Evolutionary conservation across 2,329 filamentous ascomycete genomes (phyloP).

Genomic region (Pestalotiopsis fici): DNA sequence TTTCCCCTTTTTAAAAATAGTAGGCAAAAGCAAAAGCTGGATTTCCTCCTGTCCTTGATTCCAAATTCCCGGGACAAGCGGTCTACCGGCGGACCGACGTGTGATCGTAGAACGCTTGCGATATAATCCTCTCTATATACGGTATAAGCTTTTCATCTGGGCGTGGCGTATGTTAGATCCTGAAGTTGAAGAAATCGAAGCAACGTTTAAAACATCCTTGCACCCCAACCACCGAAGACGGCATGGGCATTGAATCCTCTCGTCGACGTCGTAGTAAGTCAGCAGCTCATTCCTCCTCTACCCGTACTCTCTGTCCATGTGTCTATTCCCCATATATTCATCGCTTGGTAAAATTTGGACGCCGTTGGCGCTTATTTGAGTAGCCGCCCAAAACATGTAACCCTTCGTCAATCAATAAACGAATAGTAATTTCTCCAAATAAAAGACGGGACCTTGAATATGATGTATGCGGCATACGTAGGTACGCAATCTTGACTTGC

Average conservation of each 20-base stretch:
- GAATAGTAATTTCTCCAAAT: too few species aligned
- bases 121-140: neutral
- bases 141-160: neutral
- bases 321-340: neutral
- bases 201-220: neutral
- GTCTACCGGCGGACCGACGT: neutral
- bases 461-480: too few species aligned
- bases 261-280: neutral
- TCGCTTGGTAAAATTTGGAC: too few species aligned
- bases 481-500: neutral
- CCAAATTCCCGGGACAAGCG: constrained; percentile 1
- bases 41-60: neutral
- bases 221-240: neutral
- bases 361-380: neutral
- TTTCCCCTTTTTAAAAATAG: neutral
- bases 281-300: neutral
- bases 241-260: neutral
- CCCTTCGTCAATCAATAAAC: too few species aligned
- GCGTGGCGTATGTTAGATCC: neutral
- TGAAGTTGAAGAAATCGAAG: neutral
- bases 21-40: neutral
- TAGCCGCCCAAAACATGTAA: neutral
- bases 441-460: neutral
- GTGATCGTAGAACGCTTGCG: neutral
- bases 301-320: neutral